Base-by-base conservation (phyloP, 2,329 filamentous ascomycete genomes). In the Myriosclerotinia duriaeana region DNA sequence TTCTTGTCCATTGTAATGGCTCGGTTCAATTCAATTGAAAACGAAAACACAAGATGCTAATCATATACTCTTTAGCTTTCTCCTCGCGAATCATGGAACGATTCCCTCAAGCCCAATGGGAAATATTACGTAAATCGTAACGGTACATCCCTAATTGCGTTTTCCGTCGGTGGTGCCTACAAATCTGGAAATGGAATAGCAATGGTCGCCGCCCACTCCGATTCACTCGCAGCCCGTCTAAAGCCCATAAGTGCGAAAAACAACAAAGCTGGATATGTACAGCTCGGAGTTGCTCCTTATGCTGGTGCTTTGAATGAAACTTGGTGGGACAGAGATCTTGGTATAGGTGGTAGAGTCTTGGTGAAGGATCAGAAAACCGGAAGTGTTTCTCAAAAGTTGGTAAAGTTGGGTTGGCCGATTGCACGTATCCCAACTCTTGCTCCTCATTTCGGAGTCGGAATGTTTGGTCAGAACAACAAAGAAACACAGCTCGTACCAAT, bases 271-370 rank as follows among this genome's bases (percentile, higher is more conserved):
- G 94, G 95, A 64, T 99, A 92, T 76, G 78, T 92, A 38, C 92
- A 98, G 80, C 85, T 98, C 8, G 94, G 92, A 34, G 92, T 98
- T 64, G 93, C 95, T 2, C 95, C 91, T 0, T 99, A 98, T 76
- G 94, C 93, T 12, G 94, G 95, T 61, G 93, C 83, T 1, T 80
- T 98, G 69, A 95, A 93, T 76, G 83, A 84, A 69, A 98, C 95
- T 0, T 98, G 95, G 95, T 98, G 93, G 94, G 95, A 98, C 78
- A 87, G 95, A 48, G 95, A 99, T 78, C 84, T 99, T 62, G 89
- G 91, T 71, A 90, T 98, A 73, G 95, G 93, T 70, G 95, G 95
- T 50, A 85, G 93, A 54, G 94, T 98, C 5, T 83, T 98, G 59
- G 88, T 98, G 55, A 90, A 88, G 70, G 89, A 97, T 72, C 77